Conservation (phyloP, 352 stramenopile genomes). For the Phytophthora sojae region DNA sequence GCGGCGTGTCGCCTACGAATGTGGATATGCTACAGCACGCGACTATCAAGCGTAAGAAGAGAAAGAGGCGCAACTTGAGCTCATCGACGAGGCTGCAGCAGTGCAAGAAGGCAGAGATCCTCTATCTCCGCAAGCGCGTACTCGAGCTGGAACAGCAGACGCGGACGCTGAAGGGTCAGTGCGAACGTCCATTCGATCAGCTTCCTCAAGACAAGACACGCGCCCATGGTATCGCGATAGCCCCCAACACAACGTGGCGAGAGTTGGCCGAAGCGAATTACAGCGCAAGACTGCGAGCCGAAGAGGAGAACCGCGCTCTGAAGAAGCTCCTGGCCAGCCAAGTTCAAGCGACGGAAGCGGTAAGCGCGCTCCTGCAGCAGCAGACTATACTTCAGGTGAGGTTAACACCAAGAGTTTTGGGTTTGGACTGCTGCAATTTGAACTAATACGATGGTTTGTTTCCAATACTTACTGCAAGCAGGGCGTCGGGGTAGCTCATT, state of each 20-base stretch:
- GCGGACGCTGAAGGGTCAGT: not conserved
- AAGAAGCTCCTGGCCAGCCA: conserved; percentile 8
- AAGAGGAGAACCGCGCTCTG: conserved; percentile 16
- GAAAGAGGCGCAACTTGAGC: conserved; percentile 25
- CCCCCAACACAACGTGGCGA: not conserved
- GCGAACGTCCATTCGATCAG: not conserved
- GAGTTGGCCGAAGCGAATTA: conserved; percentile 5
- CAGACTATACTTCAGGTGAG: not conserved
- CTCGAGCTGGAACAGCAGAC: conserved; percentile 18
- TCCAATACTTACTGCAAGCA: no score
- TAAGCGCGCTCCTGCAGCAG: conserved; percentile 3
- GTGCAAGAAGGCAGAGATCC: conserved; percentile 21
- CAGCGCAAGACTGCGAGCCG: conserved; percentile 8
- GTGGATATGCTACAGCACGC: not conserved
- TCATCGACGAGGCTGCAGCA: conserved; percentile 32
- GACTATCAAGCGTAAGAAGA: conserved; percentile 6
- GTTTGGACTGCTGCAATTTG: not conserved
- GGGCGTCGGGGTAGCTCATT: no score
- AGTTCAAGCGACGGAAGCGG: not conserved
- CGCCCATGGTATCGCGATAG: not conserved
- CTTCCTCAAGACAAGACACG: not conserved
- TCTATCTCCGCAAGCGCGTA: conserved; percentile 16
- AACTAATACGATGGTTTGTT: no score
- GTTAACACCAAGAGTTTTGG: not conserved
- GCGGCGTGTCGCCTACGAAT: not conserved